phyloP scores from a whole-genome alignment of 176 grass and related monocot genomes.

The Bromus sterilis region DNA sequence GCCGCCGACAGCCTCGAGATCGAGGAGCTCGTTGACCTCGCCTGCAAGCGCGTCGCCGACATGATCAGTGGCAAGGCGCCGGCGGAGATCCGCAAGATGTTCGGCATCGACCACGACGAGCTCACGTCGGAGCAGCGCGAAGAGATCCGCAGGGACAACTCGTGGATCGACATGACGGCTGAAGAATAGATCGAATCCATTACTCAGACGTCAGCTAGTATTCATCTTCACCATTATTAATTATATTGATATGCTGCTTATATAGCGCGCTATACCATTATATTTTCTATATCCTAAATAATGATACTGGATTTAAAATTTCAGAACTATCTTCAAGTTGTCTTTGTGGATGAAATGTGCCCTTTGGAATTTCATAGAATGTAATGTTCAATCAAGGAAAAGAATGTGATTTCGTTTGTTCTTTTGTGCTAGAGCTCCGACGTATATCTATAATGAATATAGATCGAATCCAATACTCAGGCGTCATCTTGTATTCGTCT shows the following conservation, averaged over 20 bases:
- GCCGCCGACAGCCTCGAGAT: slow-evolving; percentile 17
- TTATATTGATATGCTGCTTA: no score
- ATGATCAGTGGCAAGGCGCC: background rate
- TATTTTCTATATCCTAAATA: no score
- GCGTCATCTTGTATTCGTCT: background rate
- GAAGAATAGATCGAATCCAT: background rate
- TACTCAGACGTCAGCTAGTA: background rate
- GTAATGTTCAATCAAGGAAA: no score
- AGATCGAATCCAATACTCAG: background rate
- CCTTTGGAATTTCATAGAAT: no score
- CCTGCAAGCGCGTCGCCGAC: slow-evolving; percentile 14
- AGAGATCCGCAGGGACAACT: background rate
- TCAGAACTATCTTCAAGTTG: no score
- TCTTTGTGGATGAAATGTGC: no score
- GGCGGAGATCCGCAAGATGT: background rate
- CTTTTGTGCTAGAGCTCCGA: no score
- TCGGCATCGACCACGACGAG: background rate
- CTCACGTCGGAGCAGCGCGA: background rate
- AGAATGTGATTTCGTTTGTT: no score
- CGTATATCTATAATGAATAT: no score
- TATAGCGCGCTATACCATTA: no score
- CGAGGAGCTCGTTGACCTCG: slow-evolving; percentile 18
- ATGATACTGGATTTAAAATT: no score
- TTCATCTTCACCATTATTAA: no score
- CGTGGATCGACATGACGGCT: background rate